Evolutionary conservation across 2,329 filamentous ascomycete species (phyloP), one percentile per base, ranked within the genome.

Genomic region (Colletotrichum sp.): DNA sequence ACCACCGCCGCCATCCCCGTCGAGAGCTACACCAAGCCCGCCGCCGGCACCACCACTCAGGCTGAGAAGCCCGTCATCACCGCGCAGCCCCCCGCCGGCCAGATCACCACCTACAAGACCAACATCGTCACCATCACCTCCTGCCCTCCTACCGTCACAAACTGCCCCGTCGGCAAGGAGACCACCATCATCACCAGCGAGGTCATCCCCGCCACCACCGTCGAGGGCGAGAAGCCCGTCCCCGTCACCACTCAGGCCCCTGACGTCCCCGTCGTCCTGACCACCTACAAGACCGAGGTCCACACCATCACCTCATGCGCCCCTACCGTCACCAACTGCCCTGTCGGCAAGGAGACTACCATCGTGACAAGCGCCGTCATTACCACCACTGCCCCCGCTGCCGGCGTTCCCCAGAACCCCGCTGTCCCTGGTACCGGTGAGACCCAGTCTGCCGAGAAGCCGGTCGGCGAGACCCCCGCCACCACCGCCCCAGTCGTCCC

Each of bases 91-190:
- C 59, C 36, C 21, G 69, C 13, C 13, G 64, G 28, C 10, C 26
- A 60, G 57, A 30, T 76, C 71, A 85, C 85, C 18, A 81, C 87
- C 62, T 86, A 83, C 80, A 83, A 83, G 67, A 87, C 84, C 21
- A 78, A 78, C n/a, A 80, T 91, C 78, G 86, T 89, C 78, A 92
- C 90, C 79, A 86, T 92, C 83, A 91, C 88, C 80, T 89, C 88
- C 49, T 92, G 90, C 83, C 87, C 86, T 64, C 84, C 89, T n/a
- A 80, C 80, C 9, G 82, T 76, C 15, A 71, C 72, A 49, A 78
- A 68, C 71, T 77, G 75, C 64, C 73, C 78, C 30, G 65, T 52
- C 30, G 57, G 57, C 13, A 32, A 69, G 36, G 60, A 65, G 30
- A 62, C 59, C 7, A 64, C 65, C 2, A 26, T 60, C 30, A 10